These are phyloP conservation scores for Hepatocystis sp. DNA, from an alignment of 169 alveolate species.

Conservation along the genomic window DNA sequence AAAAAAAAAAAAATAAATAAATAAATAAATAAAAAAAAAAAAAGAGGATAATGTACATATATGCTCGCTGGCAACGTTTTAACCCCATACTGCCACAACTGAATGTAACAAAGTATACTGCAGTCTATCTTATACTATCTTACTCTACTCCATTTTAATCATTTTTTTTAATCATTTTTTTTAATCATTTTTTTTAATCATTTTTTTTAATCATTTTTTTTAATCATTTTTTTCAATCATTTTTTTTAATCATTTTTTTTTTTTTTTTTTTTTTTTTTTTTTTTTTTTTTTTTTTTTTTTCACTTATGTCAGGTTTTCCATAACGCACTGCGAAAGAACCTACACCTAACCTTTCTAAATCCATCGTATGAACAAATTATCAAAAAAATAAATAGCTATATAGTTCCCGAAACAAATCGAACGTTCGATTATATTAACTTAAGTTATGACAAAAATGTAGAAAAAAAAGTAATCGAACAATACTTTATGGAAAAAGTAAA, in stretches of 20 bases:
- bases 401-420: slow-evolving; percentile 45
- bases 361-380: slow-evolving; percentile 36
- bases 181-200: no score
- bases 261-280: background rate
- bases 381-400: slow-evolving; percentile 20
- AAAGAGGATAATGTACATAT: no score
- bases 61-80: no score
- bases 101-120: no score
- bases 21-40: no score
- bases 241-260: background rate
- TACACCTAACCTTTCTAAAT: slow-evolving; percentile 52
- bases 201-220: no score
- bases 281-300: background rate
- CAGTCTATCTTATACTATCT: no score
- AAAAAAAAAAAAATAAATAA: no score
- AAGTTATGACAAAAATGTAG: slow-evolving; percentile 42
- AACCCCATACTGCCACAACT: no score
- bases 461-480: background rate
- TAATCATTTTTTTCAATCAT: background rate
- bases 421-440: slow-evolving; percentile 21
- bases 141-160: no score
- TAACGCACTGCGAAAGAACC: slow-evolving; percentile 35
- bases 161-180: no score
- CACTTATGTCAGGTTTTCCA: slow-evolving; percentile 27
- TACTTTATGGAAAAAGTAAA: slow-evolving; percentile 8